Evolutionary conservation across 2,329 filamentous ascomycete genomes (phyloP).

Genomic region (Rhytidhysteron rufulum): DNA sequence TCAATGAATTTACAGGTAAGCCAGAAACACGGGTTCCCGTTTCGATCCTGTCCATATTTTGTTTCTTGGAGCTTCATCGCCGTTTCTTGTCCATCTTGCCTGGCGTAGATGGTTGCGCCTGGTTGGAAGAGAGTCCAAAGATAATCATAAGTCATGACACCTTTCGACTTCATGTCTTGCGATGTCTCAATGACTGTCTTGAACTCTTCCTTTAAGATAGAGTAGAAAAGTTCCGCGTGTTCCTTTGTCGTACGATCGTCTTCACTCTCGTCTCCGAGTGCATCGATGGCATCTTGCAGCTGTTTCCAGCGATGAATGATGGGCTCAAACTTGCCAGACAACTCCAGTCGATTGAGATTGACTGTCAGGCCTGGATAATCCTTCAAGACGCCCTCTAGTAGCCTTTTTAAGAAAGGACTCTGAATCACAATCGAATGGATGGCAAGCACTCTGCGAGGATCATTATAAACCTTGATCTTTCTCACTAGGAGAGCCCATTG

Average conservation of each 20-base stretch:
- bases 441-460: conserved; percentile 57
- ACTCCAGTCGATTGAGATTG: conserved; percentile 60
- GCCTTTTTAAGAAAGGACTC: conserved; percentile 58
- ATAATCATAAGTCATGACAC: conserved; percentile 40
- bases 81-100: conserved; percentile 36
- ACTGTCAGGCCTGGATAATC: conserved; percentile 61
- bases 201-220: conserved; percentile 39
- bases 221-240: conserved; percentile 37
- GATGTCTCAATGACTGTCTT: conserved; percentile 38
- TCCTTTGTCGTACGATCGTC: conserved; percentile 28
- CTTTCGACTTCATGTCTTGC: conserved; percentile 37
- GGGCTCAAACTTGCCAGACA: conserved; percentile 58
- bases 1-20: conserved; percentile 34
- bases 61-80: conserved; percentile 26
- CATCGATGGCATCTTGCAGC: conserved; percentile 26
- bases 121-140: conserved; percentile 46
- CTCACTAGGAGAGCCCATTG: conserved; percentile 50
- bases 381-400: conserved; percentile 53
- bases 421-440: conserved; percentile 64
- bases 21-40: conserved; percentile 36
- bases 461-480: conserved; percentile 42
- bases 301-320: conserved; percentile 63
- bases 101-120: conserved; percentile 20
- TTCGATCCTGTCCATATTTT: conserved; percentile 28
- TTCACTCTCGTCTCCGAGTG: conserved; percentile 22